These are phyloP conservation scores for Cupressus sempervirens DNA, from an alignment of 75 land plant genomes.

Conservation along the genomic window DNA sequence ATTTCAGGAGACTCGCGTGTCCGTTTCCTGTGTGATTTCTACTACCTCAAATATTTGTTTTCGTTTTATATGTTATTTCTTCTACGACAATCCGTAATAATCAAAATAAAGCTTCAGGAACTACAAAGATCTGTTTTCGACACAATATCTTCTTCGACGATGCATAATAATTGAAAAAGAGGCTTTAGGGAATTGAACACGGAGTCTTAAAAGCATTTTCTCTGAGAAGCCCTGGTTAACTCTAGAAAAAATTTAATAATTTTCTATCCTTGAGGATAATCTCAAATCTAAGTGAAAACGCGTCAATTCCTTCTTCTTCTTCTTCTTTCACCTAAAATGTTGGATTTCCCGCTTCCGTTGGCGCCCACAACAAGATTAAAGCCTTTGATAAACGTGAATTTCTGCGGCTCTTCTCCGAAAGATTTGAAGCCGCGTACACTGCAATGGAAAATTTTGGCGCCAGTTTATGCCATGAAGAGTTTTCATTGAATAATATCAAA, in stretches of 20 bases:
- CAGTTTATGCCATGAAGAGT: neutral
- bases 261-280: neutral
- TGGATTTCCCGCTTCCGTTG: constrained; percentile 31
- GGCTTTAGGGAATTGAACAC: too few species aligned
- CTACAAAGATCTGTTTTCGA: too few species aligned
- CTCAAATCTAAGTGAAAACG: neutral
- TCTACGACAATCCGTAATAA: too few species aligned
- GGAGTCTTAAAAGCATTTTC: neutral
- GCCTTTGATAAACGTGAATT: constrained; percentile 18
- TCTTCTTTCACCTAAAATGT: constrained; percentile 15
- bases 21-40: too few species aligned
- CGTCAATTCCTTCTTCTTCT: neutral
- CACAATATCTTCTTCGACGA: too few species aligned
- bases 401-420: constrained; percentile 22
- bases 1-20: too few species aligned
- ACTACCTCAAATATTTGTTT: too few species aligned
- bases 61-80: too few species aligned
- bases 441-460: neutral
- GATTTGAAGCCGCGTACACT: constrained; percentile 31
- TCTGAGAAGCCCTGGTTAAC: neutral
- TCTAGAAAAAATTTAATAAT: neutral
- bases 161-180: too few species aligned
- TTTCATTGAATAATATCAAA: neutral
- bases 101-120: neutral
- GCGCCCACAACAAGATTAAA: constrained; percentile 27